A percentile compares a stretch with the other conserved stretches of the same genome.
Evolutionary conservation across 148 eudicot species (phyloP).

Genomic region (Silene conica): DNA sequence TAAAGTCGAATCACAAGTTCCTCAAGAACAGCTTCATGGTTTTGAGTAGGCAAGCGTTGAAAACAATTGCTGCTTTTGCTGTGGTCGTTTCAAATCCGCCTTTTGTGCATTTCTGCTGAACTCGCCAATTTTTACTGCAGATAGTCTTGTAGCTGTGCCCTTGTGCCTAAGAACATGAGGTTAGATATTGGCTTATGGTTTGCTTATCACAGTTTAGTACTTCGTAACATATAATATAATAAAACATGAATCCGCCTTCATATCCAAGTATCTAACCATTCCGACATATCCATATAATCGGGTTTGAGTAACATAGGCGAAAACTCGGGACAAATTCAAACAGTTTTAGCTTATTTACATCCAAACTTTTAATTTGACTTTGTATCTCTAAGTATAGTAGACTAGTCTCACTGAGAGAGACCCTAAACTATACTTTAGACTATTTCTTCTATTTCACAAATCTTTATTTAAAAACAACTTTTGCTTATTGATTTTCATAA

Average conservation of each 20-base stretch:
- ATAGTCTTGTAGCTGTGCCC: too few relatives aligned
- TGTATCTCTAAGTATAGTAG: not conserved
- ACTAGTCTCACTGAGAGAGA: not conserved
- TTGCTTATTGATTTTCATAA: not conserved
- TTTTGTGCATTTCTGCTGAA: conserved; percentile 10
- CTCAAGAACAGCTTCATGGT: conserved; percentile 34
- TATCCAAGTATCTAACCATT: too few relatives aligned
- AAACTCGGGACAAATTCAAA: too few relatives aligned
- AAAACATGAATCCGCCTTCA: too few relatives aligned
- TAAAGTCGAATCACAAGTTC: conserved; percentile 41
- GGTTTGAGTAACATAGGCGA: too few relatives aligned
- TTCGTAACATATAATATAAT: too few relatives aligned
- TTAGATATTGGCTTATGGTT: too few relatives aligned
- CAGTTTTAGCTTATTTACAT: too few relatives aligned
- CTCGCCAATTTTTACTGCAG: not conserved
- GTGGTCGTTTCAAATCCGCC: not conserved
- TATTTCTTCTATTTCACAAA: not conserved
- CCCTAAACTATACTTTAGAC: not conserved
- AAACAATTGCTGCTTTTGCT: not conserved
- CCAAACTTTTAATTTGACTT: not conserved
- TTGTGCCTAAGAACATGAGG: too few relatives aligned
- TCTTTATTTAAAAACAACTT: not conserved
- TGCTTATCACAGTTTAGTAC: too few relatives aligned
- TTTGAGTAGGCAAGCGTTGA: conserved; percentile 12
- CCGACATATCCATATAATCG: too few relatives aligned